These are phyloP conservation scores for Lasiodiplodia gonubiensis DNA, from an alignment of 2,329 filamentous ascomycete species.

Conservation along the genomic window DNA sequence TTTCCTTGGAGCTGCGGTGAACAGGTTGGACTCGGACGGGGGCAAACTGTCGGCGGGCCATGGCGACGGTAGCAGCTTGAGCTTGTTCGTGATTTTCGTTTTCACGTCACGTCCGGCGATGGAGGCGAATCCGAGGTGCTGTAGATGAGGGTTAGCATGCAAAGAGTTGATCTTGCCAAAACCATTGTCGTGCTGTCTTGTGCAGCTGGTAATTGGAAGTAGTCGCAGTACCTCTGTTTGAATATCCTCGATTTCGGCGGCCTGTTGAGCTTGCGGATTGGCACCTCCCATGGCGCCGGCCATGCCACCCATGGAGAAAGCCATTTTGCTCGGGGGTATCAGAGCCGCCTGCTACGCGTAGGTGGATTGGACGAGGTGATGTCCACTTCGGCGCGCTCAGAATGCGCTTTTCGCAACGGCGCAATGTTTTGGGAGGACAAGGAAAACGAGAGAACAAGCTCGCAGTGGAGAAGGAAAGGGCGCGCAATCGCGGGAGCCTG, in stretches of 20 bases:
- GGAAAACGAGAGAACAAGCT: conserved; percentile 11
- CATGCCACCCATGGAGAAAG: conserved; percentile 64
- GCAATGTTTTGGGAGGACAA: conserved; percentile 22
- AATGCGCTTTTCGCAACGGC: conserved; percentile 18
- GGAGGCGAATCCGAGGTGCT: conserved; percentile 75
- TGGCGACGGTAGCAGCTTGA: conserved; percentile 75
- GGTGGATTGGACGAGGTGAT: background rate
- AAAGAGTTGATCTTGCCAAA: background rate
- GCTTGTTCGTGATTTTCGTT: conserved; percentile 67
- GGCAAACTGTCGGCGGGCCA: conserved; percentile 77
- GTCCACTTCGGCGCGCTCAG: background rate
- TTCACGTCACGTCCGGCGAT: conserved; percentile 12
- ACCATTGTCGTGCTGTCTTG: conserved; percentile 29
- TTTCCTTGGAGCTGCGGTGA: conserved; percentile 79
- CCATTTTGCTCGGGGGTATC: conserved; percentile 55
- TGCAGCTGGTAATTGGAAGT: background rate
- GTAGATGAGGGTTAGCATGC: conserved; percentile 24
- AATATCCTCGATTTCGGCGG: conserved; percentile 75
- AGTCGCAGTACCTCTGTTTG: conserved; percentile 71
- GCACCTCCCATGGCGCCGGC: conserved; percentile 50
- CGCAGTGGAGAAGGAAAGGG: background rate
- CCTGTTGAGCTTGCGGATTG: conserved; percentile 54
- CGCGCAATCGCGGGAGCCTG: conserved; percentile 20
- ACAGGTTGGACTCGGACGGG: conserved; percentile 76
- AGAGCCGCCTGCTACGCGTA: background rate